phyloP scores from a whole-genome alignment of 345 rosid species.

The Geranium brycei region DNA sequence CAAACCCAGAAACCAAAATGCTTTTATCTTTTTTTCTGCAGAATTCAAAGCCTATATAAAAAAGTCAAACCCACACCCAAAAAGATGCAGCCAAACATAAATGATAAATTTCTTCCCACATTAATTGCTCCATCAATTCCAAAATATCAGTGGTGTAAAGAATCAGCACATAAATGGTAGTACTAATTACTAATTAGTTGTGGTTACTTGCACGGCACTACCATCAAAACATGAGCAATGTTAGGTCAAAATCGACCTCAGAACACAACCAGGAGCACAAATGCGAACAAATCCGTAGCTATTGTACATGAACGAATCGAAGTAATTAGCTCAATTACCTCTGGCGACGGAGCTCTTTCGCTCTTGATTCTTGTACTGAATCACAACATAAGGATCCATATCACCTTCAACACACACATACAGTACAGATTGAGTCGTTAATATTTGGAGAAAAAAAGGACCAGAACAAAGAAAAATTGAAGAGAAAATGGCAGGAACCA shows the following conservation, averaged over 20 bases:
- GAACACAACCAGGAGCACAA: not conserved
- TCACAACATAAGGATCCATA: slow-evolving; percentile 24
- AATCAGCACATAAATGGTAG: too few species aligned
- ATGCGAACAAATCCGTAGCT: too few species aligned
- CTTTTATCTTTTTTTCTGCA: too few species aligned
- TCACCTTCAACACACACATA: too few species aligned
- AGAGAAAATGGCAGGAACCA: slow-evolving; percentile 19
- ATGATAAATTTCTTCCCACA: too few species aligned
- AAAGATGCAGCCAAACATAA: too few species aligned
- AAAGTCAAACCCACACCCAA: too few species aligned
- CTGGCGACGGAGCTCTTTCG: slow-evolving; percentile 50
- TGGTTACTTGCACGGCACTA: not conserved
- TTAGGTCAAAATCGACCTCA: not conserved
- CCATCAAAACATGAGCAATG: not conserved
- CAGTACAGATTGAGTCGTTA: not conserved
- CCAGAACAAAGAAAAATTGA: not conserved
- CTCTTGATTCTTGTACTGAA: slow-evolving; percentile 62
- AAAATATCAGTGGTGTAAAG: too few species aligned
- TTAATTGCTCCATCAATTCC: too few species aligned
- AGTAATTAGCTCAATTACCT: slow-evolving; percentile 24
- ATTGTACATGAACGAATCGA: too few species aligned
- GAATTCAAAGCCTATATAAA: too few species aligned
- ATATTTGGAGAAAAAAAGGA: not conserved
- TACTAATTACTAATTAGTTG: too few species aligned
- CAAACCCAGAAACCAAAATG: not conserved